Conservation (phyloP, 176 grass and related monocot genomes). For the Ensete glaucum region DNA sequence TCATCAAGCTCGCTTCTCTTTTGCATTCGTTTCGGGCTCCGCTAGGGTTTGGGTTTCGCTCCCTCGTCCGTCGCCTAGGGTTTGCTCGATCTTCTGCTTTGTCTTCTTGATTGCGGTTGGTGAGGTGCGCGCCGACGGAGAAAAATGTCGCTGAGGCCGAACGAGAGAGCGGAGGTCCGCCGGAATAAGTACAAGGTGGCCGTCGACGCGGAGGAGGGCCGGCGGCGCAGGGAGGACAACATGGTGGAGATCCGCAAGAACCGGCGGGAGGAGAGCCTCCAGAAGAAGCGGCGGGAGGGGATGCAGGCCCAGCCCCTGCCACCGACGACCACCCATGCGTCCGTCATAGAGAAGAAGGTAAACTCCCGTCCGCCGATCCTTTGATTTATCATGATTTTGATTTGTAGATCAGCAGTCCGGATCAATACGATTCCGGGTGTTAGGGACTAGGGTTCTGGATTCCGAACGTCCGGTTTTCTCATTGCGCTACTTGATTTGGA, state of each 20-base stretch:
- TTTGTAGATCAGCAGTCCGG: neutral
- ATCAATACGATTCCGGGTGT: neutral
- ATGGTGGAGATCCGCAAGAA: slow-evolving; percentile 98
- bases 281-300: slow-evolving; percentile 88
- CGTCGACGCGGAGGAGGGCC: slow-evolving; percentile 85
- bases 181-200: slow-evolving; percentile 92
- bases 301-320: slow-evolving; percentile 42
- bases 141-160: slow-evolving; percentile 71
- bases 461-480: neutral
- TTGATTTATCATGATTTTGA: neutral
- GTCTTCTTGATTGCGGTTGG: neutral
- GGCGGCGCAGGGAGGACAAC: slow-evolving; percentile 90
- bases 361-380: neutral
- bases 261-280: slow-evolving; percentile 90
- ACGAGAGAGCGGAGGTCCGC: slow-evolving; percentile 58
- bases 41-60: neutral
- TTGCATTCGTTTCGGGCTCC: neutral
- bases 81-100: neutral
- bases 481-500: slow-evolving; percentile 11
- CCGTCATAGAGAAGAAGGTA: slow-evolving; percentile 87
- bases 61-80: neutral
- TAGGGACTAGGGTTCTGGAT: neutral
- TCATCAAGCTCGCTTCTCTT: too few species aligned
- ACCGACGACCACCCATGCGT: slow-evolving; percentile 24
- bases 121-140: neutral